A percentile compares a stretch with the other conserved stretches of the same genome.
These are phyloP conservation scores for Fusarium dlaminii DNA, from an alignment of 2,329 filamentous ascomycete genomes.

Conservation along the genomic window DNA sequence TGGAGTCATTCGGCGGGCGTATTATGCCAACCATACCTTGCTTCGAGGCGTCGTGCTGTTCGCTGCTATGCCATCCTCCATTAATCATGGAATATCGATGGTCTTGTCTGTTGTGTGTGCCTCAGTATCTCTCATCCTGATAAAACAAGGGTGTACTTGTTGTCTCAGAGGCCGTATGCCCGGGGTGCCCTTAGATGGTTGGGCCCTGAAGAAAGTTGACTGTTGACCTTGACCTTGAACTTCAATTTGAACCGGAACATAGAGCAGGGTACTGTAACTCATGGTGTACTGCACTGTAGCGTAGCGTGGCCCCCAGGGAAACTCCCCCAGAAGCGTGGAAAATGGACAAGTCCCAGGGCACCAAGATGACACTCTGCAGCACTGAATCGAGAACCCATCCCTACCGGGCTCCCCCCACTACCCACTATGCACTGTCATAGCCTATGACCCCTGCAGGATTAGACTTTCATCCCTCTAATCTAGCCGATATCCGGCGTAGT, in stretches of 20 bases:
- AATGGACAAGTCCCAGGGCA: slow-evolving; percentile 20
- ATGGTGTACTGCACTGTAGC: slow-evolving; percentile 3
- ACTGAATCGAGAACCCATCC: slow-evolving; percentile 21
- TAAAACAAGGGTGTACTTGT: slow-evolving; percentile 1
- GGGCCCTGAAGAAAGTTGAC: slow-evolving; percentile 1
- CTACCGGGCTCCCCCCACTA: neutral
- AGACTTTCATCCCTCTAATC: slow-evolving; percentile 37
- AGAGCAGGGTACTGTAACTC: neutral
- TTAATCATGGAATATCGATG: slow-evolving; percentile 10
- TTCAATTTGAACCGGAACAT: neutral
- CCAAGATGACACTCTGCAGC: slow-evolving; percentile 23
- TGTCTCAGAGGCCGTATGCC: slow-evolving; percentile 19
- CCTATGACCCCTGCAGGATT: slow-evolving; percentile 30
- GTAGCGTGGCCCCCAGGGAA: slow-evolving; percentile 6
- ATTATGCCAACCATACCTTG: neutral
- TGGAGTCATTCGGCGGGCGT: slow-evolving; percentile 9
- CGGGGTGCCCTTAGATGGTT: slow-evolving; percentile 15
- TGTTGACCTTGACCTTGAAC: neutral
- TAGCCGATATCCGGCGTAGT: slow-evolving; percentile 41
- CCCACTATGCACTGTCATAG: slow-evolving; percentile 1
- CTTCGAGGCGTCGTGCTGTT: neutral
- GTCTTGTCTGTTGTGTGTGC: neutral
- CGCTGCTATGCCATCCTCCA: slow-evolving; percentile 6
- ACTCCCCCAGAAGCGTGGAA: slow-evolving; percentile 20
- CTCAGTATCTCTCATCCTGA: neutral